These are phyloP conservation scores for Colletotrichum neosansevieriae DNA, from an alignment of 2,329 filamentous ascomycete genomes.

Conservation along the genomic window DNA sequence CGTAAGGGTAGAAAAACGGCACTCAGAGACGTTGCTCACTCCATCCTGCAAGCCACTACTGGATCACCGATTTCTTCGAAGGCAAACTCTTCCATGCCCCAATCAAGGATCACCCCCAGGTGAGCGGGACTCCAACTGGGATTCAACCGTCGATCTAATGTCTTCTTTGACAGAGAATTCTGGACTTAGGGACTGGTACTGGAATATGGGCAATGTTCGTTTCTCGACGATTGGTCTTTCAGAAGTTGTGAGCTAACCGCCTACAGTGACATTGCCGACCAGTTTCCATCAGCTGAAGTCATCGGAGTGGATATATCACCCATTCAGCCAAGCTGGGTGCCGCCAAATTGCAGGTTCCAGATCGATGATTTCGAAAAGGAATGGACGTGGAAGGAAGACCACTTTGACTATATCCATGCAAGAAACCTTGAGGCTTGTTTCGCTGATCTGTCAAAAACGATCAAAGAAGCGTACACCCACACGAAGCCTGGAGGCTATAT, in stretches of 20 bases:
- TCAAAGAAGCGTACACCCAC: slow-evolving; percentile 62
- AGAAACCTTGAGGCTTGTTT: slow-evolving; percentile 70
- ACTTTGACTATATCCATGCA: slow-evolving; percentile 72
- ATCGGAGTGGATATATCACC: slow-evolving; percentile 67
- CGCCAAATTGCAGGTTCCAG: slow-evolving; percentile 51
- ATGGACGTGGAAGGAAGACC: slow-evolving; percentile 56
- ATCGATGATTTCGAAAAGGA: slow-evolving; percentile 50
- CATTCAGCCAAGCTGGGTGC: slow-evolving; percentile 55
- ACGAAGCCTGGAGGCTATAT: slow-evolving; percentile 56
- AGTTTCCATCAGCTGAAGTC: slow-evolving; percentile 57
- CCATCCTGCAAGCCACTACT: slow-evolving; percentile 8
- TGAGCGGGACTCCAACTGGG: not conserved
- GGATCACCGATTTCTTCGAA: slow-evolving; percentile 45
- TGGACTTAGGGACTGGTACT: slow-evolving; percentile 58
- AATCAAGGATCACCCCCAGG: slow-evolving; percentile 45
- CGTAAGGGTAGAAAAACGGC: no score
- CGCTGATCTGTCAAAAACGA: slow-evolving; percentile 65
- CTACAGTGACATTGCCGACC: slow-evolving; percentile 61
- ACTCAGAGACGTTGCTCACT: no score
- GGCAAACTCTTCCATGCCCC: slow-evolving; percentile 54
- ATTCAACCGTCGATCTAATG: no score
- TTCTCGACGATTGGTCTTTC: slow-evolving; percentile 30
- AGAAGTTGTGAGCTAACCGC: slow-evolving; percentile 5
- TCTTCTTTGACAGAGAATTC: slow-evolving; percentile 48
- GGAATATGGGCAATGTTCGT: slow-evolving; percentile 58